Evolutionary conservation across 352 stramenopile species (phyloP), one percentile per base, ranked within the genome.

Genomic region (Globisporangium apiculatum): DNA sequence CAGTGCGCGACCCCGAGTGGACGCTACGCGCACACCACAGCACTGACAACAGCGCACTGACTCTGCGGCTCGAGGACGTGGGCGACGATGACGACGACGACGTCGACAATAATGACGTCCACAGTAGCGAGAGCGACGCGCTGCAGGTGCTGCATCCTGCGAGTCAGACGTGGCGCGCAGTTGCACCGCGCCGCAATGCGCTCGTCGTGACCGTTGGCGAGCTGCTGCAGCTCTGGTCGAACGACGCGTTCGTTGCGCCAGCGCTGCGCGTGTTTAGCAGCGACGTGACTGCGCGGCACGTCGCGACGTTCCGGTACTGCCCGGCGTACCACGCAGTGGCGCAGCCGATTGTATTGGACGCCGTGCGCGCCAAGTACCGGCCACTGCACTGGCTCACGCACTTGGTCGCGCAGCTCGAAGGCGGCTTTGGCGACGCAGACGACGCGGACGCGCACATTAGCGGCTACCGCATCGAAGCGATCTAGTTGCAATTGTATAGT

Each of bases 351-450:
- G 50, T 85, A 35, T 53, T 73, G 10, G 57, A 62, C 10, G 67
- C 61, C 8, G 62, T 37, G 3, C 61, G 77, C 1, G 63, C 59
- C 1, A 74, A 67, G 41, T 98, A 97, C 65, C 68, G 81, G 8
- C 63, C 85, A 18, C 73, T 96, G 18, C 79, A 79, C 36, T 98
- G 88, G 83, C 83, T 49, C 45, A 49, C 45, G 17, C 24, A 49
- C 45, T n/a, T 49, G 14, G 5, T n/a, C 45, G 45, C 45, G 4
- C 15, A 49, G 45, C 18, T 49, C 45, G 45, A 49, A 7, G 17
- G 45, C 17, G 24, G 45, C 15, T 49, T 31, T 17, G 17, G 6
- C 3, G 24, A 17, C 45, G 24, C 12, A 24, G 45, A 12, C 24
- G 12, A n/a, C 42, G 18, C 18, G 18, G 45, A 36, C 45, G 45